Evolutionary conservation across 192 early-diverging fungal genomes (phyloP).

Genomic region (Dispira simplex): DNA sequence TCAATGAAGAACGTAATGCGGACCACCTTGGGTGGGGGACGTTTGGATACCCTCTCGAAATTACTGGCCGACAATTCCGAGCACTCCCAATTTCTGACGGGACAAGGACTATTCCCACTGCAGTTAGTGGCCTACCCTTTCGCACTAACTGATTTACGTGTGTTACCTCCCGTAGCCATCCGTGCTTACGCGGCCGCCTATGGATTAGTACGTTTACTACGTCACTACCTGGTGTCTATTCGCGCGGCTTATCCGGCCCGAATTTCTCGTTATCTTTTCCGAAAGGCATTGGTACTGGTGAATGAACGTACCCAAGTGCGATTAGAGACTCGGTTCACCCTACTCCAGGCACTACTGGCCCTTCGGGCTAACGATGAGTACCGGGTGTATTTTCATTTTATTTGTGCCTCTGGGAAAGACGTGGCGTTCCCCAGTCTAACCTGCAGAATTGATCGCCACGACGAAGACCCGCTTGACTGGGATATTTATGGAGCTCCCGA

Average conservation of each 20-base stretch:
- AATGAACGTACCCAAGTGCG: neutral
- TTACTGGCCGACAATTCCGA: neutral
- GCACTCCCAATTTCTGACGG: neutral
- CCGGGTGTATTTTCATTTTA: neutral
- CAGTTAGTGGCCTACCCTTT: slow-evolving; percentile 7
- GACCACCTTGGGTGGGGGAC: too few relatives aligned
- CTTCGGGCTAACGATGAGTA: neutral
- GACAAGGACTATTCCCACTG: neutral
- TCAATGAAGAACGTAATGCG: too few relatives aligned
- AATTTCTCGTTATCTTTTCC: neutral
- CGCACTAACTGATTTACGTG: neutral
- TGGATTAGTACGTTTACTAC: neutral
- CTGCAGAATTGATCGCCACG: neutral
- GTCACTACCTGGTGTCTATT: neutral
- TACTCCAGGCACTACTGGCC: neutral
- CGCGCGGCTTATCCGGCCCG: neutral
- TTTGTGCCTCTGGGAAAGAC: too few relatives aligned
- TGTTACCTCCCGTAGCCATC: slow-evolving; percentile 4
- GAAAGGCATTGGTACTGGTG: neutral
- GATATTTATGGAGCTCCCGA: neutral
- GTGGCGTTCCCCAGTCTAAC: neutral
- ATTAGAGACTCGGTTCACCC: slow-evolving; percentile 8
- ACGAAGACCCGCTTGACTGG: neutral
- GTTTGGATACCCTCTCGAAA: neutral
- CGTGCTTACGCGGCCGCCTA: slow-evolving; percentile 9